Base-by-base conservation (phyloP, 306 rosid genomes). In the Herpetospermum pedunculosum region DNA sequence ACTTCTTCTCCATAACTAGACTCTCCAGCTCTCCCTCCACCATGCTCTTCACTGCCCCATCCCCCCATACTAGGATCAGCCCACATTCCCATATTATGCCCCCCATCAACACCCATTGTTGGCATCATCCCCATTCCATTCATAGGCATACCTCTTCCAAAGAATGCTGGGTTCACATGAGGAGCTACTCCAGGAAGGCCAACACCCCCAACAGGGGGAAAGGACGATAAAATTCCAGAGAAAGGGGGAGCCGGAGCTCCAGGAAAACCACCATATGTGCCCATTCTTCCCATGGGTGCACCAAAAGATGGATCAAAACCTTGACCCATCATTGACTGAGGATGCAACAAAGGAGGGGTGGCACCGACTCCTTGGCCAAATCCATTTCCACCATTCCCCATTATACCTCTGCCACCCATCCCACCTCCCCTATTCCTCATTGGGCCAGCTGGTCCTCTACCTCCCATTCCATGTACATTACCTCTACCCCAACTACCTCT, bases 71-170 rank as follows among this genome's bases (percentile, higher is more conserved):
- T 89, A 44, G 99, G 97, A 82, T 95, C 97, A 0, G 91, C 64
- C 99, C 97, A 95, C 97, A 95, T 95, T 71, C 97, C 99, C 96
- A 89, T 89, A 78, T 95, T 89, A 77, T 92, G 96, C 44, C 96
- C 99, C 44, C 96, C 99, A 64, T 91, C 99, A 68, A 91, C 87
- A 44, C 92, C 92, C 0, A 96, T 62, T 16, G 88, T 19, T 0
- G 96, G 96, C 89, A 95, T 95, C 99, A 95, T 95, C 65, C 99
- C 97, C 97, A 95, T 89, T 60, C 99, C 99, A 73, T 87, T 88
- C 84, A 89, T 81, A 46, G 92, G 96, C 95, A 95, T 95, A 54
- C 96, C 99, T 75, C 99, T 87, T 30, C 97, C 97, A 10, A 95
- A 91, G 83, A 91, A 95, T 40, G 99, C 99, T 5, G 97, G 97